A percentile compares a stretch with the other conserved stretches of the same genome.
Evolutionary conservation across 1,284 basidiomycete genomes (phyloP).

Genomic region (Moesziomyces globuligerus): DNA sequence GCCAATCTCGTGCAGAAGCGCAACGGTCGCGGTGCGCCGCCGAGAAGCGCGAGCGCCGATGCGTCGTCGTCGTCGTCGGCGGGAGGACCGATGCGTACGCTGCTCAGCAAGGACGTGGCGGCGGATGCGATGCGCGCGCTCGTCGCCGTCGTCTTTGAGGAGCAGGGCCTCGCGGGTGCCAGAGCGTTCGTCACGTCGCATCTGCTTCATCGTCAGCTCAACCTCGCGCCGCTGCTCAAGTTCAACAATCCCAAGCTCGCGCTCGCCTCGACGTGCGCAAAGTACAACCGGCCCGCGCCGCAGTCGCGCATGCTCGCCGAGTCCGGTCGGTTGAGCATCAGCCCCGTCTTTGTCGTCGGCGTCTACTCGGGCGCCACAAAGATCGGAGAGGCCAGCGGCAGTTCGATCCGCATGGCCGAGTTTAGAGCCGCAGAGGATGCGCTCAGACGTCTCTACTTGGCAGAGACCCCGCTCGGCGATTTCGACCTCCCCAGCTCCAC

Average conservation of each 20-base stretch:
- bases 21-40: constrained; percentile 8
- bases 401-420: constrained; percentile 92
- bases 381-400: constrained; percentile 94
- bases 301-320: constrained; percentile 81
- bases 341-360: constrained; percentile 91
- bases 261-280: constrained; percentile 63
- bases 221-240: constrained; percentile 81
- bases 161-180: constrained; percentile 61
- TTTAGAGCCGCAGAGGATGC: constrained; percentile 88
- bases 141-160: constrained; percentile 71
- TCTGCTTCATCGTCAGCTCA: constrained; percentile 68
- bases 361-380: constrained; percentile 85
- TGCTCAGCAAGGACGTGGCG: constrained; percentile 57
- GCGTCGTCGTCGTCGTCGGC: constrained; percentile 3
- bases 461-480: constrained; percentile 72
- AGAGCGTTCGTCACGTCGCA: constrained; percentile 51
- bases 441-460: constrained; percentile 79
- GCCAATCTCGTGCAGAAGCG: constrained; percentile 18
- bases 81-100: constrained; percentile 16
- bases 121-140: constrained; percentile 70
- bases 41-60: neutral
- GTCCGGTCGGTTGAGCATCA: constrained; percentile 86
- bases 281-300: constrained; percentile 61
- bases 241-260: constrained; percentile 72
- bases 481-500: constrained; percentile 67